Base-by-base conservation (phyloP, 805 yeast genomes). In the Crinitomyces ghanaensis region DNA sequence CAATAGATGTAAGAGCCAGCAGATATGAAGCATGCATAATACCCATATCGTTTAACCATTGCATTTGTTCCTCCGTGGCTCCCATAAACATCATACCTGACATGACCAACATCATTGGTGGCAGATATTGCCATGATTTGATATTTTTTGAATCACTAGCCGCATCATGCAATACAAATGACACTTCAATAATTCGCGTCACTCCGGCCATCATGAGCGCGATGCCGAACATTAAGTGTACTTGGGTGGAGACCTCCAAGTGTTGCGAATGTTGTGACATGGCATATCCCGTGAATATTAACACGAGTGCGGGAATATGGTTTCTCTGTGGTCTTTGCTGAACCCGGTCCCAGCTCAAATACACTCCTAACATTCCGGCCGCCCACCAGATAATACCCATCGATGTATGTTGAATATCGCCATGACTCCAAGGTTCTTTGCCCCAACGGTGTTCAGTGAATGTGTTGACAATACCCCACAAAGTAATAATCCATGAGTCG, bases 391-490 rank as follows among this genome's bases (percentile, higher is more conserved):
- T 68, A 36, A 88, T 80, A 1, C 97, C 97, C 95, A 88, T 84
- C 14, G 91, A 72, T 0, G 97, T 86, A 56, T 86, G 96, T 60
- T 86, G 95, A 54, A 78, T 83, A 55, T 85, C 96, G 6, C 94
- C 91, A 63, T 81, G 93, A 27, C 72, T 68, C 97, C 97, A 88
- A 6, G 64, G 72, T 51, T 85, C 91, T n/a, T n/a, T n/a, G 24
- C 93, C 93, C 96, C 96, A 88, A 41, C 96, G 62, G 56, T 88
- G 97, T 57, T 88, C 97, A 2, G 97, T 88, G 57, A 88, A 88
- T 1, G 96, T 85, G 54, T 88, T 88, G 38, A 88, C 78, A 21
- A 85, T 73, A 5, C 97, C 97, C 94, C 95, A 88, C 7, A 66
- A 54, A 34, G 83, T 77, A 74, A 88, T 84, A 25, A 84, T 68